These are phyloP conservation scores for Isatis tinctoria DNA, from an alignment of 345 rosid genomes.

Conservation along the genomic window DNA sequence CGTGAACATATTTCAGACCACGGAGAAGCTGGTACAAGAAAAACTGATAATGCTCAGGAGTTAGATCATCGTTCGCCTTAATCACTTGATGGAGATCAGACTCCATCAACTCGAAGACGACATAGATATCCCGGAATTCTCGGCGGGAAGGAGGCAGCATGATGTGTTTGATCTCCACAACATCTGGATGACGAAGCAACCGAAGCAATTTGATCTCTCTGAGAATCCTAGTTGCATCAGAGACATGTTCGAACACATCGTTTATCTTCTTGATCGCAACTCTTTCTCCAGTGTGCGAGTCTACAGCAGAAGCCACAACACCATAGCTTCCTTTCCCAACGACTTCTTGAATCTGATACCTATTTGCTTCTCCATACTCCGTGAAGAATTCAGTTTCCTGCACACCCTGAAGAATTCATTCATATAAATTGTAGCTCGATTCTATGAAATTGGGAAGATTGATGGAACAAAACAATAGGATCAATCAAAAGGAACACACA, in stretches of 20 bases:
- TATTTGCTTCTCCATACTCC: conserved; percentile 93
- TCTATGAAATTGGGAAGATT: neutral
- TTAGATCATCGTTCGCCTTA: conserved; percentile 91
- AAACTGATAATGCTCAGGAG: conserved; percentile 95
- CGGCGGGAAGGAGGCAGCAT: conserved; percentile 98
- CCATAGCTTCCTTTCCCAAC: conserved; percentile 99
- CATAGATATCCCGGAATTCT: conserved; percentile 91
- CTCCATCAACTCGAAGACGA: conserved; percentile 96
- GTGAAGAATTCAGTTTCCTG: conserved; percentile 84
- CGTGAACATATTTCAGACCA: conserved; percentile 83
- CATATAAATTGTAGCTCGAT: neutral
- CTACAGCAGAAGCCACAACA: conserved; percentile 90
- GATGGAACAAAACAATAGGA: neutral
- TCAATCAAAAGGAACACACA: neutral
- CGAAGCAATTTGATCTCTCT: conserved; percentile 95
- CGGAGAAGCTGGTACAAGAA: conserved; percentile 98
- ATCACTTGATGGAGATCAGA: conserved; percentile 98
- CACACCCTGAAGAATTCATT: conserved; percentile 33
- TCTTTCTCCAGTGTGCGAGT: conserved; percentile 73
- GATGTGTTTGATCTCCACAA: conserved; percentile 90
- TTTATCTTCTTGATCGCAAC: conserved; percentile 95
- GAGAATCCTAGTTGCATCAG: conserved; percentile 94
- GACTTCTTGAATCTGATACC: conserved; percentile 87
- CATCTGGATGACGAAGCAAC: conserved; percentile 90
- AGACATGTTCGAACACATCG: conserved; percentile 96